Percentiles rank a stretch among this genome's conserved stretches.
Evolutionary conservation across 2,329 filamentous ascomycete genomes (phyloP).

Genomic region (Nothophaeocryptopus gaeumannii): DNA sequence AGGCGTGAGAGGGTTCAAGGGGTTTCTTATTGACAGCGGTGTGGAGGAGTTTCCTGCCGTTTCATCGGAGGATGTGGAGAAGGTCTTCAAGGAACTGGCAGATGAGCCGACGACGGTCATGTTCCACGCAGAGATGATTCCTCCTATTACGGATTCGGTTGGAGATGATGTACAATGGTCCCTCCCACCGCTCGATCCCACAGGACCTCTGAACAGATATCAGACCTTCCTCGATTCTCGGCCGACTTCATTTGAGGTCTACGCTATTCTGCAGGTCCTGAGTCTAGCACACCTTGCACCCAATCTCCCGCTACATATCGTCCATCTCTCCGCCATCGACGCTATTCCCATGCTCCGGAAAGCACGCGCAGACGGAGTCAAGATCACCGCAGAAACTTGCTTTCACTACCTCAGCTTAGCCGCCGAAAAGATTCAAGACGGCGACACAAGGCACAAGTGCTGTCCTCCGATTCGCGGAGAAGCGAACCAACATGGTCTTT

Average conservation of each 20-base stretch:
- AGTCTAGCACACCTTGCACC: constrained; percentile 77
- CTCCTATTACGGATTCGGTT: constrained; percentile 76
- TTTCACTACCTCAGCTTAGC: constrained; percentile 90
- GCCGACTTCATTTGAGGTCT: constrained; percentile 85
- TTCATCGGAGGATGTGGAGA: constrained; percentile 71
- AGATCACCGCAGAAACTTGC: constrained; percentile 91
- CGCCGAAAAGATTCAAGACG: constrained; percentile 75
- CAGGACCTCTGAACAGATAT: constrained; percentile 73
- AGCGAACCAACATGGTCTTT: constrained; percentile 79
- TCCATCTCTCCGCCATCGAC: constrained; percentile 86
- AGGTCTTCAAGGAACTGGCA: constrained; percentile 77
- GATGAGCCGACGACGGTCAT: constrained; percentile 85
- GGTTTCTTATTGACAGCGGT: constrained; percentile 94
- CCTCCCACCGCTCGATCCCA: constrained; percentile 63
- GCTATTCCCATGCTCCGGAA: constrained; percentile 76
- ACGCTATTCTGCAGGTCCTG: constrained; percentile 82
- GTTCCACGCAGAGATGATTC: constrained; percentile 99
- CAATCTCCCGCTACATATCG: constrained; percentile 82
- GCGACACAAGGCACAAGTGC: constrained; percentile 92
- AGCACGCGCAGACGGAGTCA: constrained; percentile 69
- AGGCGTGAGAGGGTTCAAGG: constrained; percentile 94
- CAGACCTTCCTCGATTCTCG: constrained; percentile 88
- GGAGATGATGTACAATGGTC: constrained; percentile 72
- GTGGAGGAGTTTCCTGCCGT: constrained; percentile 96
- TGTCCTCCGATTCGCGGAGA: constrained; percentile 85